Evolutionary conservation across 805 yeast species (phyloP).

Genomic region (Millerozyma acaciae): DNA sequence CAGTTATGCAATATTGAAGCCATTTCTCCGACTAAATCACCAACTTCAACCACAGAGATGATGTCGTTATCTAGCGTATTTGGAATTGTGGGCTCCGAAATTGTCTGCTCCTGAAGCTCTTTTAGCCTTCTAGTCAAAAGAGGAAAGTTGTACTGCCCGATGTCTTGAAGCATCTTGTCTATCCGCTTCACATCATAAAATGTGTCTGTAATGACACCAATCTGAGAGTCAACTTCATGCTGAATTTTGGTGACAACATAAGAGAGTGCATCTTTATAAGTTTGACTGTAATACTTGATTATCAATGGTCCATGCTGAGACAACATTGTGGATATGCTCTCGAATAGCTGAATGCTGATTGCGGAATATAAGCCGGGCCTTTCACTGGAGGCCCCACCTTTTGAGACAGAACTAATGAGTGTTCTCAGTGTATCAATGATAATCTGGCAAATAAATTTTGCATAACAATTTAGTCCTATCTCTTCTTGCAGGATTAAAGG

Average conservation of each 20-base stretch:
- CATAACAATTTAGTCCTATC: conserved; percentile 74
- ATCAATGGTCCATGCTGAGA: conserved; percentile 84
- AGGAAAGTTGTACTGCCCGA: conserved; percentile 45
- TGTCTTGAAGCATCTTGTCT: conserved; percentile 51
- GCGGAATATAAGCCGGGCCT: conserved; percentile 55
- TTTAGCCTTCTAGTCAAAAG: conserved; percentile 15
- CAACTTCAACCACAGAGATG: conserved; percentile 58
- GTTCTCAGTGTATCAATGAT: conserved; percentile 75
- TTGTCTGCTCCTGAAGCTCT: conserved; percentile 11
- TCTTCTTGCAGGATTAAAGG: conserved; percentile 76
- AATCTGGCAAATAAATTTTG: conserved; percentile 80
- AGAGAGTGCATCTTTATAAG: conserved; percentile 57
- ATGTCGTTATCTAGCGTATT: conserved; percentile 29
- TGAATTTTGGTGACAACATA: conserved; percentile 72
- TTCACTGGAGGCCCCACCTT: conserved; percentile 13
- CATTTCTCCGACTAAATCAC: conserved; percentile 65
- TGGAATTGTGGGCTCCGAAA: conserved; percentile 20
- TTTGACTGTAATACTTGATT: conserved; percentile 51
- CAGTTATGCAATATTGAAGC: conserved; percentile 80
- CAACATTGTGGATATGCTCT: conserved; percentile 77
- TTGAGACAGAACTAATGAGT: conserved; percentile 45
- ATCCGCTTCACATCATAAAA: conserved; percentile 71
- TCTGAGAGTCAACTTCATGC: conserved; percentile 87
- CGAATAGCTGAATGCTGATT: conserved; percentile 66
- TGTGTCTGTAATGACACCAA: conserved; percentile 82